Evolutionary conservation across 2,329 filamentous ascomycete species (phyloP), one percentile per base, ranked within the genome.

Genomic region (Neopestalotiopsis sp.): DNA sequence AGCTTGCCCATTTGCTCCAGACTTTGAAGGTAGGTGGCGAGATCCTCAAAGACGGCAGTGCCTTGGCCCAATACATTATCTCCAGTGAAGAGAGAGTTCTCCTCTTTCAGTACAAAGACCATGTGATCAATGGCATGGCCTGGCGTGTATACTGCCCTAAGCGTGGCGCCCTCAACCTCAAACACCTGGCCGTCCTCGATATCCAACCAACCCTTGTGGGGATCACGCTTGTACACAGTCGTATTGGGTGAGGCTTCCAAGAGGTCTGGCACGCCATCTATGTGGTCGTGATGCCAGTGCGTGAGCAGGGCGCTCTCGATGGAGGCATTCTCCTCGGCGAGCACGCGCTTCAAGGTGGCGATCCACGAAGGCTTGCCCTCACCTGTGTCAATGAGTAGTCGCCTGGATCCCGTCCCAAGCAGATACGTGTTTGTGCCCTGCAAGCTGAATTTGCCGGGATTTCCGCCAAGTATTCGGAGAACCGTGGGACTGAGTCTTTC

Each of bases 381-480:
- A 63, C 93, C 96, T 0, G 95, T 97, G 81, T 99, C 96, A 76
- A 99, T 90, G 28, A 99, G 88, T 69, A 98, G 86, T 10, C 96
- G 90, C 6, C 83, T 81, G 5, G 83, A 79, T 3, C 95, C 95
- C 6, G 88, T 90, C 69, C 96, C 96, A 69, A 99, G 77, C 20
- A 99, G 87, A 79, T 99, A 99, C 42, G 96, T 99, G 80, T 99
- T 99, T 73, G 96, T 98, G 71, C 94, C 91, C 81, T 92, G 89
- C 12, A 92, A 82, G 4, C 88, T 87, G 76, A 90, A 91, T 84
- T 97, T 98, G 77, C 93, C 90, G 13, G 96, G 95, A 80, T 99
- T 99, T 9, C 93, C 94, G 69, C 92, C 96, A 20, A 98, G 85
- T 71, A 99, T 93, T 68, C 96, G 89, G 71, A 97, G 91, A 59